phyloP scores from a whole-genome alignment of 108 stramenopile genomes.

The Pseudonitzschia multiseries region DNA sequence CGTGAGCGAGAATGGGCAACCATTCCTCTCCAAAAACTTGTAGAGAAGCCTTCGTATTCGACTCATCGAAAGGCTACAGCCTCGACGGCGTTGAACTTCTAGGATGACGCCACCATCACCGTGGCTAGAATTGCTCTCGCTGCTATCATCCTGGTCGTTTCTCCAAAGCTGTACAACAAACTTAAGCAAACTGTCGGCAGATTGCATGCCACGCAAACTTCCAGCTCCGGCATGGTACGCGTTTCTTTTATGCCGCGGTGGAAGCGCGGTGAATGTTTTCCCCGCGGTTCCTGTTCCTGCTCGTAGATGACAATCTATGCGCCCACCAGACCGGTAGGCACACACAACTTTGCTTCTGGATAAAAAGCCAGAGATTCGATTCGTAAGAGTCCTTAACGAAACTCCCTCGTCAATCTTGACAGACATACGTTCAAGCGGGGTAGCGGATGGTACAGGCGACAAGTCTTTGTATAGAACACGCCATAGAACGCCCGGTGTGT shows the following conservation, averaged over 20 bases:
- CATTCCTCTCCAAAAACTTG: not conserved
- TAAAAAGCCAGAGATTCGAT: slow-evolving; percentile 18
- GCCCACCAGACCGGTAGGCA: too few relatives aligned
- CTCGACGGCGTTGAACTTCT: slow-evolving; percentile 25
- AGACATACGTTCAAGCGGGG: slow-evolving; percentile 7
- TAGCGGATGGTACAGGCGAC: slow-evolving; percentile 11
- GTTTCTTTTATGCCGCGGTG: too few relatives aligned
- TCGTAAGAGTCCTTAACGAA: slow-evolving; percentile 14
- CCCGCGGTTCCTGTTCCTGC: not conserved
- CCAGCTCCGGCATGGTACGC: too few relatives aligned
- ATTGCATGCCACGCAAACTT: not conserved
- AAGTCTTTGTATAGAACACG: slow-evolving; percentile 9
- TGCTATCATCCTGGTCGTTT: not conserved
- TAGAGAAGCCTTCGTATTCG: slow-evolving; percentile 14
- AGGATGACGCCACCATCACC: slow-evolving; percentile 8
- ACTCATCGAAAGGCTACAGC: slow-evolving; percentile 16
- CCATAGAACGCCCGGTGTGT: not conserved
- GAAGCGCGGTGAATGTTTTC: too few relatives aligned
- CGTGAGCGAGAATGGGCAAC: not conserved
- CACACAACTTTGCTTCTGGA: not conserved
- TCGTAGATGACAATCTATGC: not conserved
- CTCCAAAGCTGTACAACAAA: slow-evolving; percentile 29
- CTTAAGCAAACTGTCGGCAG: slow-evolving; percentile 3
- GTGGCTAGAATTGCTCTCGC: not conserved
- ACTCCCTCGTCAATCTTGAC: not conserved